Base-by-base conservation (phyloP, 768 basidiomycete species). In the Macrolepiota fuliginosa region DNA sequence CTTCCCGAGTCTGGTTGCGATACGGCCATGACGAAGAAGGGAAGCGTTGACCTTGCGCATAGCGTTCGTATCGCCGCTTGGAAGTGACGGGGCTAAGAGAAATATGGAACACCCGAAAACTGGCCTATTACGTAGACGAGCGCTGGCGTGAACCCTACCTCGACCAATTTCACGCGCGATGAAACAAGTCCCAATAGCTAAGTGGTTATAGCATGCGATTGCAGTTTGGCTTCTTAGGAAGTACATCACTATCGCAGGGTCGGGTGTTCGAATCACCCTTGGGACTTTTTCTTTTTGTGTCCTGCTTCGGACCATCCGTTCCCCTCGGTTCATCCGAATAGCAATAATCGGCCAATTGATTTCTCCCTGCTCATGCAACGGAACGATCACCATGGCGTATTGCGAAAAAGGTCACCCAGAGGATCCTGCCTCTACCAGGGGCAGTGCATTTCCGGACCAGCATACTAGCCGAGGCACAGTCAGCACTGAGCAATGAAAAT, bases 1-100 rank as follows among this genome's bases (percentile, higher is more conserved):
- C 13, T 53, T 46, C 45, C 54, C 59, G 39, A 54, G 54, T 39
- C 50, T 54, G 10, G 45, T 10, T 19, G 63, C 51, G 12, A 58
- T 56, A 46, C 64, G 63, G 45, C 66, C 65, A 55, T 65, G 74
- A 67, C 77, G 79, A 54, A 77, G 66, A 61, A 81, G 70, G 37
- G 78, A 72, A 24, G 67, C 56, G 45, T 73, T 70, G 60, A 71
- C 73, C 69, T 70, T 76, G 69, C 74, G 78, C 83, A 82, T 82
- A 62, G 65, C 64, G 47, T 17, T 27, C n/a, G 37, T 39, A 53
- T 45, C 22, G 47, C 25, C 55, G 62, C 15, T 54, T 61, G 62
- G 61, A 52, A 49, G 29, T 32, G 29, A 7, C 50, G 53, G 25
- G 42, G 19, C 22, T 35, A 24, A 40, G 35, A 22, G 15, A 35